Evolutionary conservation across 1,284 basidiomycete genomes (phyloP), one percentile per base, ranked within the genome.

Genomic region (Moesziomyces antarcticus): DNA sequence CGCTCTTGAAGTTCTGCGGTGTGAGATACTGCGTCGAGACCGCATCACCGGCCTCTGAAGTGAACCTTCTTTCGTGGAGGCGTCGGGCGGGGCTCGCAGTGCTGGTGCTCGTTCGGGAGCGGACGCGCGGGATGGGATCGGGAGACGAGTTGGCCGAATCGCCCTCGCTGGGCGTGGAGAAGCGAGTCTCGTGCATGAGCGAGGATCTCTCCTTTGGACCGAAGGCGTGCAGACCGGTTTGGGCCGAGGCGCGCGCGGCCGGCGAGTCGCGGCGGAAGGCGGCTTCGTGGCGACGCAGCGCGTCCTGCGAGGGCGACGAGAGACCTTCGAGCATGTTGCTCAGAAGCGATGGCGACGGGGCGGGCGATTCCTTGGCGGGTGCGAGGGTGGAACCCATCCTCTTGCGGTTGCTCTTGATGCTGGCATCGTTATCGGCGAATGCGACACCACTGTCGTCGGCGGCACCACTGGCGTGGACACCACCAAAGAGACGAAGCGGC

Each of bases 1-100:
- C 85, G 53, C 85, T 83, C 63, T 84, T 85, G 80, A 84, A 86
- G 49, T 82, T 83, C 50, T 85, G 84, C 7, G 85, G 85, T 13
- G 85, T 82, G n/a, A 75, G 55, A 43, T 73, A 77, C 33, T 67
- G 69, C 43, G 46, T 57, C 7, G n/a, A 18, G 27, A 49, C 58
- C n/a, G 60, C 20, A 21, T 69, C 65, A 27, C 55, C 55, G 11
- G 56, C 50, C 18, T 68, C 65, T 13, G 71, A 73, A 1, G 65
- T 69, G 1, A 61, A 43, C 53, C 70, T 42, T 25, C 64, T 59
- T 41, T 73, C 63, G 63, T 45, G 63, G n/a, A 57, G 49, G n/a
- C 52, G 56, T 56, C 64, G 20, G 3, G 70, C 64, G 1, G 70
- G 70, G 27, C 70, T 73, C 9, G 59, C 60, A 0, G 52, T 44